Base-by-base conservation (phyloP, 768 basidiomycete species). In the Serendipita indica region DNA sequence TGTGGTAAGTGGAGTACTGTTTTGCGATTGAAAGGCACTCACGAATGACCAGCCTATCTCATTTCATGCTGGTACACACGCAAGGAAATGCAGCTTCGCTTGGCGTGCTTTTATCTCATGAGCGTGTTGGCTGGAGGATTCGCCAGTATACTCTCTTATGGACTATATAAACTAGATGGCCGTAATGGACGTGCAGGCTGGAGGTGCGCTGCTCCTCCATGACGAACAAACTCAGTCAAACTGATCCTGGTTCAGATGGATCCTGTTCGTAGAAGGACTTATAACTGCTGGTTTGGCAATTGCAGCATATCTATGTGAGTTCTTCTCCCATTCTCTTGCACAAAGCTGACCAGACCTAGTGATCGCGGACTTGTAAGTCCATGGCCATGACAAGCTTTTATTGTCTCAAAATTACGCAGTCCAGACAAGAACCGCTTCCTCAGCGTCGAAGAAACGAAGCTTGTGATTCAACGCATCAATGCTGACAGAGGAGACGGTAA, bases 301-400 rank as follows among this genome's bases (percentile, higher is more conserved):
- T 7, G n/a, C 27, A 18, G 41, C 41, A 6, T 43, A n/a, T 43
- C 41, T 43, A 7, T 43, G 41, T 43, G 27, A 43, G 41, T 43
- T 25, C 5, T 43, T 6, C 7, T 18, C 18, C 5, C 41, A 5
- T 18, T 6, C 5, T 6, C 41, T 7, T 7, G n/a, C 5, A n/a
- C 41, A 5, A 2, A 18, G 41, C 41, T 43, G 7, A 43, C 27
- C n/a, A 18, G 41, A 7, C n/a, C 18, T 43, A 43, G 41, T 43
- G 41, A 43, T 43, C 41, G 41, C 41, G 27, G 41, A 43, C 41
- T 43, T 43, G 41, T 43, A 43, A 25, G 41, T 43, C 41, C 18
- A 7, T 6, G 18, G 3, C 7, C 7, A n/a, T 6, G 18, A 18
- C n/a, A 25, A 7, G n/a, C 7, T 5, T 7, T 43, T 6, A 7